Evolutionary conservation across 768 basidiomycete species (phyloP).

Genomic region (Coprinopsis sp.): DNA sequence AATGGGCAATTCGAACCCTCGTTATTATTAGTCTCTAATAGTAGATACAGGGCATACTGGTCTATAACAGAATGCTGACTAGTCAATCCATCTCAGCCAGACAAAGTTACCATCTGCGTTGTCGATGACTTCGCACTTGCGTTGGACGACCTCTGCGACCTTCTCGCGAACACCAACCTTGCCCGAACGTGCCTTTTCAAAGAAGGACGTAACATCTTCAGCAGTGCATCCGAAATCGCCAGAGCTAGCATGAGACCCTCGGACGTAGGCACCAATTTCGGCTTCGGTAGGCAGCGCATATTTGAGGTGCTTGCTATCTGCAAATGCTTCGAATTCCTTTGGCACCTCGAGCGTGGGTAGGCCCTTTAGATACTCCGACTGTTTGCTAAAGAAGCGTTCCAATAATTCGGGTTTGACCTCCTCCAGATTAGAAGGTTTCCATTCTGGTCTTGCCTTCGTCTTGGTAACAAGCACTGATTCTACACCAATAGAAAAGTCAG

Average conservation of each 20-base stretch:
- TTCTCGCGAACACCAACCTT: constrained; percentile 71
- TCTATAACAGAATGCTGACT: too few relatives aligned
- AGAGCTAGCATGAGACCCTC: constrained; percentile 56
- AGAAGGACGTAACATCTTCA: constrained; percentile 59
- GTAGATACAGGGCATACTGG: constrained; percentile 19
- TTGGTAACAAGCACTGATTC: constrained; percentile 53
- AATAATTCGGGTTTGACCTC: constrained; percentile 59
- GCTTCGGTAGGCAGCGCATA: constrained; percentile 74
- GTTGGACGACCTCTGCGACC: constrained; percentile 67
- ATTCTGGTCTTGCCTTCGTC: constrained; percentile 50
- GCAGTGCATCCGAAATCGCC: constrained; percentile 57
- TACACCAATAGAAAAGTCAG: constrained; percentile 84
- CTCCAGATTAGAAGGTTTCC: constrained; percentile 62
- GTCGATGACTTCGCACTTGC: constrained; percentile 59
- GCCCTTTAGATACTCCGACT: constrained; percentile 43
- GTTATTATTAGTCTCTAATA: too few relatives aligned
- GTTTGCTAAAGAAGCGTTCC: constrained; percentile 60
- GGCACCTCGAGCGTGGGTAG: constrained; percentile 43
- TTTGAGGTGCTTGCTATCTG: constrained; percentile 13
- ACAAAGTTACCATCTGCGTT: constrained; percentile 56
- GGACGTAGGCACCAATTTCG: constrained; percentile 63
- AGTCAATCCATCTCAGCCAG: constrained; percentile 56
- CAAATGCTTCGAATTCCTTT: constrained; percentile 28
- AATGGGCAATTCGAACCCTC: constrained; percentile 15
- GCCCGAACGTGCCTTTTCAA: constrained; percentile 41